Conservation (phyloP, 129 eudicot species). For the Pittosporum tobira region DNA sequence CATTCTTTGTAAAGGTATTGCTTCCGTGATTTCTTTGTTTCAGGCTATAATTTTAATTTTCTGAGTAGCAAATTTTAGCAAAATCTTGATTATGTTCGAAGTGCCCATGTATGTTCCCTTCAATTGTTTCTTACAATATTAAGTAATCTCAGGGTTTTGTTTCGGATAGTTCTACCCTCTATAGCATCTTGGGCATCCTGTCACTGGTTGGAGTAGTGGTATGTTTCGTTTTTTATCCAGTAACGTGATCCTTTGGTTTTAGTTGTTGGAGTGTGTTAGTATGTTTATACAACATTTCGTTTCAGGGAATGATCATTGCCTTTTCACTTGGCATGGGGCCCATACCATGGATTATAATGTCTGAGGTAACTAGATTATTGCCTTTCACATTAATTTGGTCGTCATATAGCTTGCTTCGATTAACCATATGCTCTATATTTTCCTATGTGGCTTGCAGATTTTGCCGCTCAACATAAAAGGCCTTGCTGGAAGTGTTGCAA, state of each 20-base stretch:
- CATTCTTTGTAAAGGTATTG: constrained; percentile 74
- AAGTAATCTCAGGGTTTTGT: constrained; percentile 40
- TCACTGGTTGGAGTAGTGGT: constrained; percentile 88
- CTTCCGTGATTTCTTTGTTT: not conserved
- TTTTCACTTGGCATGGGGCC: constrained; percentile 97
- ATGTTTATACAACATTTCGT: constrained; percentile 2
- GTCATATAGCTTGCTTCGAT: not conserved
- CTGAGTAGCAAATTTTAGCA: not conserved
- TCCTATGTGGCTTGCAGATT: constrained; percentile 33
- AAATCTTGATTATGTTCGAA: not conserved
- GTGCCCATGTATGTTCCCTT: not conserved
- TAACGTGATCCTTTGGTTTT: not conserved
- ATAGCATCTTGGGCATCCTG: constrained; percentile 46
- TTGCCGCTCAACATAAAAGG: constrained; percentile 80
- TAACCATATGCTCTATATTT: not conserved
- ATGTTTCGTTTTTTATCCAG: constrained; percentile 5
- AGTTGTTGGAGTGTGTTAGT: constrained; percentile 5
- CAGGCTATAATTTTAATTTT: not conserved
- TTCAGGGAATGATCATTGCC: constrained; percentile 65
- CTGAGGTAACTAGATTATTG: constrained; percentile 45
- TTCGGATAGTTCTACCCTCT: constrained; percentile 37
- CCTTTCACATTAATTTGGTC: not conserved
- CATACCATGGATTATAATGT: constrained; percentile 92
- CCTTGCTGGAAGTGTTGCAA: constrained; percentile 89
- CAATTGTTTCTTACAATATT: not conserved